Base-by-base conservation (phyloP, 1,284 basidiomycete species). In the Moniliophthora roreri region DNA sequence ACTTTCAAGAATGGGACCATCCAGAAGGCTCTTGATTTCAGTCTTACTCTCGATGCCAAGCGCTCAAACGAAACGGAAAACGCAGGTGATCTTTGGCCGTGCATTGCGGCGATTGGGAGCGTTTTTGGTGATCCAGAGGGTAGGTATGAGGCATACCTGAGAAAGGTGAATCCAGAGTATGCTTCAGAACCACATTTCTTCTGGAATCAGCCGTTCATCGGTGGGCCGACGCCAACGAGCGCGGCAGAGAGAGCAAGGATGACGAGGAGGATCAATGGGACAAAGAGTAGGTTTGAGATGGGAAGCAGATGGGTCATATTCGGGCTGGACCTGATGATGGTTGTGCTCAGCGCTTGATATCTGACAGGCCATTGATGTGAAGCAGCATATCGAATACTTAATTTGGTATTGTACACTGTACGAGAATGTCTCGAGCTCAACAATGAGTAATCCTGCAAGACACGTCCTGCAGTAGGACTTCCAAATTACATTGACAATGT, bases 11-110 rank as follows among this genome's bases (percentile, higher is more conserved):
- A 80, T 21, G 71, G 74, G 0, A 83, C 75, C 23, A 84, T 86
- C 65, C 70, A 83, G 61, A 72, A 69, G 36, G 83, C 83, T 6
- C 68, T 82, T 52, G 77, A 85, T 64, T 85, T 72, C 57, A 73
- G 80, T 8, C 79, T 87, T 71, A 70, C 67, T 0, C 57, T 74
- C 45, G 58, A 64, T 11, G 66, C 72, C 0, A 58, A 66, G 4
- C 62, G 54, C 15, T 69, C 64, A 32, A 62, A 63, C n/a, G 79
- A 79, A 56, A 57, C 65, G 15, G 53, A 61, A 16, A 69, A 71
- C 48, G 69, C 66, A 2, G 57, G 65, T 4, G 79, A 82, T 58
- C 64, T 82, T 0, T 75, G 74, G 52, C 78, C 77, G 6, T 72
- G 73, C 57, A 65, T 84, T 47, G 80, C 77, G 16, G 78, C 78